Conservation (phyloP, 164 flowering plant species). For the Magnolia kwangsiensis region DNA sequence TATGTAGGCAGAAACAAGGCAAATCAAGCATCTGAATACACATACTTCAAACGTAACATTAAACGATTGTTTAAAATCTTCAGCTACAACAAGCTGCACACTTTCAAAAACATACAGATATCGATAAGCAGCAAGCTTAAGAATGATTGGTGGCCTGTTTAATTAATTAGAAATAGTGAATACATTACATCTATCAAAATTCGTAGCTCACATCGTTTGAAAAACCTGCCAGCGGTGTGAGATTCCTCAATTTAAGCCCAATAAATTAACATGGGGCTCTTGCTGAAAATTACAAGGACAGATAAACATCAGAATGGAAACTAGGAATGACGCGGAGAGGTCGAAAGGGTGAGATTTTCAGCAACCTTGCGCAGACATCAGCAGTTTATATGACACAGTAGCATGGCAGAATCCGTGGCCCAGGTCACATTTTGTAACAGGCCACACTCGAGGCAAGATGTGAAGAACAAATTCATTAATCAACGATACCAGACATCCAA, state of each 20-base stretch:
- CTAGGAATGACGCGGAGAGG: not conserved
- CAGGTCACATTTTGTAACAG: not conserved
- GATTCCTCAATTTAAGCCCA: not conserved
- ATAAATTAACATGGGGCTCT: not conserved
- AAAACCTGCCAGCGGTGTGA: not conserved
- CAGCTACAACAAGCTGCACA: no score
- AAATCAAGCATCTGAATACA: no score
- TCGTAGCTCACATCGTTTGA: not conserved
- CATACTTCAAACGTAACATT: no score
- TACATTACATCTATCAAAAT: conserved; percentile 10
- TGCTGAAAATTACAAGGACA: not conserved
- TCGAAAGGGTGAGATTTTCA: conserved; percentile 4
- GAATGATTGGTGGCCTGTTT: not conserved
- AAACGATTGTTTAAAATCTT: no score
- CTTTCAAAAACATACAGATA: not conserved
- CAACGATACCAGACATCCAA: conserved; percentile 79
- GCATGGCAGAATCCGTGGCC: not conserved
- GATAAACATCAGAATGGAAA: not conserved
- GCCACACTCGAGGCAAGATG: conserved; percentile 5
- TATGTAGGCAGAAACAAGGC: no score
- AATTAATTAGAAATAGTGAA: not conserved
- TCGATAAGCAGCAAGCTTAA: not conserved
- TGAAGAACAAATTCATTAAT: conserved; percentile 27
- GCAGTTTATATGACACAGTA: conserved; percentile 4
- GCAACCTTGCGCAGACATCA: not conserved